Base-by-base conservation (phyloP, 148 eudicot genomes). In the Spergularia bocconei region DNA sequence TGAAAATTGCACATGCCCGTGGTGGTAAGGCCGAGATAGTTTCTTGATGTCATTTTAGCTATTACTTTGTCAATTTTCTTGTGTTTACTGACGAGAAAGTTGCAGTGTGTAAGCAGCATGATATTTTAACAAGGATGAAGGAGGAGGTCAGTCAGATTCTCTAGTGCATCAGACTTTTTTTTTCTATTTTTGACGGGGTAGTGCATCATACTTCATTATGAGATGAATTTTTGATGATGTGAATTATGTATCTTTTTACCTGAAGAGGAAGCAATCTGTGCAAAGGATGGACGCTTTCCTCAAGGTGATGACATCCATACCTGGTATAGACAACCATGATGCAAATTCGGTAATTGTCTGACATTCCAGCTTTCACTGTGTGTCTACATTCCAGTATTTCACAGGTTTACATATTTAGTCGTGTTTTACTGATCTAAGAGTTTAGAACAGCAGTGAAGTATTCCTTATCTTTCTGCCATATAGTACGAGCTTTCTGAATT, bases 1-100 rank as follows among this genome's bases (percentile, higher is more conserved):
- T 92, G 76, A 96, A 88, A 86, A 83, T 96, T 81, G 94, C 98
- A 58, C 97, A 83, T 86, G 90, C 94, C 62, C 98, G 92, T 62
- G 98, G 98, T 74, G 97, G 98, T 94, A 84, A 76, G 23, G 56
- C 47, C 1, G 36, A 33, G 79, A 5, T 0, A 44, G 62, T 4
- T 50, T 56, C 47, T 48, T 23, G 16, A 74, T 68, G 51, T 70
- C 71, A 68, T 12, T 25, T 75, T n/a, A 17, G 8, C 64, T 61
- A 48, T 53, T 62, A 33, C 11, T 13, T 68, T n/a, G 36, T 29
- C 70, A 29, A n/a, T 54, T 13, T 21, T n/a, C 48, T 11, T 19
- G 48, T 25, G 50, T 38, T 62, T 21, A 62, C 75, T 56, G 63
- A 53, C 19, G 53, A 61, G 19, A 68, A 69, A 25, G 20, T 75